Conservation (phyloP, 768 basidiomycete species). For the Rubroboletus pulcherrimus region DNA sequence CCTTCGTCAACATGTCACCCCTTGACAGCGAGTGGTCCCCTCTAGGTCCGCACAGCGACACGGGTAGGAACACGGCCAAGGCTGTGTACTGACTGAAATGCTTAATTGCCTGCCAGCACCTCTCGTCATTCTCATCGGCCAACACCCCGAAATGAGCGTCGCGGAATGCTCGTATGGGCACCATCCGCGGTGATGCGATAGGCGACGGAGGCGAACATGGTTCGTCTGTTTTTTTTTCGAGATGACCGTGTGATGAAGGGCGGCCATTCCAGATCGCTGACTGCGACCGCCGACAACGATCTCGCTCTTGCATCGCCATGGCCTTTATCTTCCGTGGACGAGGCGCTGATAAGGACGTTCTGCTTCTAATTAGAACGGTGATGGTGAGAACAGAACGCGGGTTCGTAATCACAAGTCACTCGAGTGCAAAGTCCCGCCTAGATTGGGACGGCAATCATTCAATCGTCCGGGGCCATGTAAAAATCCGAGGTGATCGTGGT, state of each 20-base stretch:
- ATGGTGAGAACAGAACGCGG: slow-evolving; percentile 16
- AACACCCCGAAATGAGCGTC: slow-evolving; percentile 16
- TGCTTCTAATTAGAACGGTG: slow-evolving; percentile 1
- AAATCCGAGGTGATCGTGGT: slow-evolving; percentile 31
- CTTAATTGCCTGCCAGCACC: slow-evolving; percentile 1
- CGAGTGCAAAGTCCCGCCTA: background rate
- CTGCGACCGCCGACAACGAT: background rate
- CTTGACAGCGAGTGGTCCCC: background rate
- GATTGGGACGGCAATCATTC: slow-evolving; percentile 19
- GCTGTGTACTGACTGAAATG: slow-evolving; percentile 3
- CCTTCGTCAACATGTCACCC: slow-evolving; percentile 3
- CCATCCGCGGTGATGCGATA: slow-evolving; percentile 14
- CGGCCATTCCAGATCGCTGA: background rate
- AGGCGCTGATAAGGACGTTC: background rate
- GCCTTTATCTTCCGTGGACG: slow-evolving; percentile 1
- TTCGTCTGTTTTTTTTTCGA: background rate
- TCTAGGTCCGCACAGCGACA: slow-evolving; percentile 6
- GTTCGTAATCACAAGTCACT: background rate
- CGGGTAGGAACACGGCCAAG: background rate
- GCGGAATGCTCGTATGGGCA: slow-evolving; percentile 20
- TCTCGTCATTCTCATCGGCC: background rate
- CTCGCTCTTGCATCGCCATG: slow-evolving; percentile 9
- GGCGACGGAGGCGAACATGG: slow-evolving; percentile 8
- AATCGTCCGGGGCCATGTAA: slow-evolving; percentile 10
- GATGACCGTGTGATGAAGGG: slow-evolving; percentile 15